phyloP scores from a whole-genome alignment of 2,329 filamentous ascomycete genomes.

The Phyllosticta capitalensis region DNA sequence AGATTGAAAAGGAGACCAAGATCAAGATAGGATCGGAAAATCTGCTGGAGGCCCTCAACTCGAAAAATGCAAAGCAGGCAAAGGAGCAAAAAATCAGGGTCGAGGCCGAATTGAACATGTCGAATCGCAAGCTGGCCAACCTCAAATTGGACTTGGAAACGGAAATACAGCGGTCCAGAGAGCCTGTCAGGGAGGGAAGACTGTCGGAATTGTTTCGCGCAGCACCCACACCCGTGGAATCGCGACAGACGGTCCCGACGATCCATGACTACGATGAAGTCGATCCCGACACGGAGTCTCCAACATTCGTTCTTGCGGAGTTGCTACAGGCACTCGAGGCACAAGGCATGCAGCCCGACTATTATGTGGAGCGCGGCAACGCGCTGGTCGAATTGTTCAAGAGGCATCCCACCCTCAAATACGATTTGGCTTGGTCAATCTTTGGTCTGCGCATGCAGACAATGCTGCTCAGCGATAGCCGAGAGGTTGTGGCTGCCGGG shows the following conservation, averaged over 20 bases:
- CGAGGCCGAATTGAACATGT: constrained; percentile 82
- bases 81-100: constrained; percentile 52
- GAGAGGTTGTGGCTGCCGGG: constrained; percentile 89
- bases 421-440: constrained; percentile 90
- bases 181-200: constrained; percentile 42
- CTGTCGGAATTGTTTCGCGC: constrained; percentile 49
- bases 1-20: constrained; percentile 90
- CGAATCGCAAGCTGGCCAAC: constrained; percentile 61
- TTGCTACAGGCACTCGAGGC: constrained; percentile 82
- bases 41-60: constrained; percentile 85
- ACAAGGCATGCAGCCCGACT: constrained; percentile 81
- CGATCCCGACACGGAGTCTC: constrained; percentile 65
- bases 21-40: constrained; percentile 98
- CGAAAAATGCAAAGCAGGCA: constrained; percentile 91
- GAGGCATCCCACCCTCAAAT: constrained; percentile 83
- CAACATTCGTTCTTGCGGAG: constrained; percentile 83
- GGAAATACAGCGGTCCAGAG: constrained; percentile 51
- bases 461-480: constrained; percentile 90
- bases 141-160: constrained; percentile 50
- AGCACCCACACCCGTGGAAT: constrained; percentile 45
- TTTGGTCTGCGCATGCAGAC: constrained; percentile 91
- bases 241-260: constrained; percentile 32
- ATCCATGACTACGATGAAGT: constrained; percentile 55
- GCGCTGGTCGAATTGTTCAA: constrained; percentile 94
- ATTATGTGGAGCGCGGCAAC: constrained; percentile 90